Evolutionary conservation across 208 protist genomes (phyloP).

Genomic region (Trypanosoma avium): DNA sequence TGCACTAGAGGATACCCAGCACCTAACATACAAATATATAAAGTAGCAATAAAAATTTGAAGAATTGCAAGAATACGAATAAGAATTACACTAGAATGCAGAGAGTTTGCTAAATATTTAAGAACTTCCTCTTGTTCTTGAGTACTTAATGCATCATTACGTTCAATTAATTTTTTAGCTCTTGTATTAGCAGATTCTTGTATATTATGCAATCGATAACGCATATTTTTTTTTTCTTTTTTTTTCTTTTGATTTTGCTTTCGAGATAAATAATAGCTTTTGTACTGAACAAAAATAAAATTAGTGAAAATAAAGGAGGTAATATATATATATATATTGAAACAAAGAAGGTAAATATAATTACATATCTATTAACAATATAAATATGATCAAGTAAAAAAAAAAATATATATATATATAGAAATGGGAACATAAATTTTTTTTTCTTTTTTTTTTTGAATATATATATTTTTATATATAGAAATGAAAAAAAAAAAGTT

Average conservation of each 20-base stretch:
- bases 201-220: conserved; percentile 44
- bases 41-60: conserved; percentile 47
- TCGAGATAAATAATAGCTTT: no score
- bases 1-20: conserved; percentile 45
- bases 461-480: no score
- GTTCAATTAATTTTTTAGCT: conserved; percentile 35
- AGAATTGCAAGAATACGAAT: conserved; percentile 49
- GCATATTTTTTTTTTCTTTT: conserved; percentile 32
- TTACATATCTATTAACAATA: no score
- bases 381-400: neutral
- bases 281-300: no score
- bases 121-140: conserved; percentile 73
- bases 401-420: conserved; percentile 7
- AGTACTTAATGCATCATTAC: conserved; percentile 55
- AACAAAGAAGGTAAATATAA: no score
- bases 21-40: conserved; percentile 50
- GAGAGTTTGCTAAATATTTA: conserved; percentile 45
- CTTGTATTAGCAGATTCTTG: conserved; percentile 21
- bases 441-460: no score
- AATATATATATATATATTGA: no score
- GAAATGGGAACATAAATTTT: no score
- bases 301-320: no score
- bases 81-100: conserved; percentile 39
- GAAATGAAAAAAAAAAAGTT: conserved; percentile 1
- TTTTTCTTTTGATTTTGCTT: neutral